Base-by-base conservation (phyloP, 108 stramenopile genomes). In the Licmophora abbreviata region DNA sequence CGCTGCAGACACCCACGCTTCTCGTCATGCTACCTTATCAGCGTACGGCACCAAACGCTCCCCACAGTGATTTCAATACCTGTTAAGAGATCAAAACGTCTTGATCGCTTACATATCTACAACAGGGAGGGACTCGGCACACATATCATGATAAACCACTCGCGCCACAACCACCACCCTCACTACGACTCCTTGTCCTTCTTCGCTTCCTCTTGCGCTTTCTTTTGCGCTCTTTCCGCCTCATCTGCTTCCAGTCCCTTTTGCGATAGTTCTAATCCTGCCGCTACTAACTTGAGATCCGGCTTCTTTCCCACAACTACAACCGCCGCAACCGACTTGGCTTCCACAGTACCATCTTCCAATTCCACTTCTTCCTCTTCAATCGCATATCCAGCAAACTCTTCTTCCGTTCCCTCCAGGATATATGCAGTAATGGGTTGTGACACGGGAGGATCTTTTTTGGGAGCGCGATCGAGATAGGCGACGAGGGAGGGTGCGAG, bases 371-470 rank as follows among this genome's bases (percentile, higher is more conserved):
- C 66, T 43, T 85, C 88, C 44, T 86, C 85, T 48, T 91, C 88
- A 64, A 91, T 91, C 10, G 85, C 83, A 66, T 76, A 91, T 25
- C 82, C 89, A 1, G 80, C 54, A 56, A 91, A 91, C 5, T 61
- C 25, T 45, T 71, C 76, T 58, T 75, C 72, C 10, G 45, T 48
- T 14, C 75, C 80, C 29, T 74, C 79, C 48, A 77, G 58, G 1
- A 84, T 76, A 65, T 79, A 91, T 18, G 77, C 83, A 18, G 89
- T 91, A 18, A 91, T 77, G 23, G 79, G 62, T 57, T 77, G 68
- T 44, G 73, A 66, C 29, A 55, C 69, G 3, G 81, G 80, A 38
- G 79, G 77, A 22, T 79, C 74, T 29, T 56, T 58, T 49, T 68
- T 74, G 1, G 89, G 89, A 29, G 79, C 80, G 15, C 89, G 74